Evolutionary conservation across 495 filamentous ascomycete genomes (phyloP).

Genomic region (Aspergillus diversus): DNA sequence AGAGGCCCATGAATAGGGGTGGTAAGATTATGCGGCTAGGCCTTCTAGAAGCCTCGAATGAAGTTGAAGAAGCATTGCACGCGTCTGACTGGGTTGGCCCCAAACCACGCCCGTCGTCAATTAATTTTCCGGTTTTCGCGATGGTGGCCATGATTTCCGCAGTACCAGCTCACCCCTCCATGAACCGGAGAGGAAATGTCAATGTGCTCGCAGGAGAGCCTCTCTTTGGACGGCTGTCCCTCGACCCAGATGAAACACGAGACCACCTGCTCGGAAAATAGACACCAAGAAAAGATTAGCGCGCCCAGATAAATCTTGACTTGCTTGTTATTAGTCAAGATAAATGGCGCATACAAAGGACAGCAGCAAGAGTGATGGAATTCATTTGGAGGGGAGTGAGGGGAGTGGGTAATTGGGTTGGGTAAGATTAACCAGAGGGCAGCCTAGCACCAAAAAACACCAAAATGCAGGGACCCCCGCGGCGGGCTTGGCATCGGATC

Average conservation of each 20-base stretch:
- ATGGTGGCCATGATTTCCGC: neutral
- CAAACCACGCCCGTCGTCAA: neutral
- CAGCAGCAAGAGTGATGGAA: neutral
- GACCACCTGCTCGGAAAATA: neutral
- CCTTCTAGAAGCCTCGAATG: conserved; percentile 14
- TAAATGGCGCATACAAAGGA: conserved; percentile 6
- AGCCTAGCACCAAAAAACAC: neutral
- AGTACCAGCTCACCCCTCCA: neutral
- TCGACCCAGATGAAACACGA: neutral
- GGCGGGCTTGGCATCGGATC: neutral
- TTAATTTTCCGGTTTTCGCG: neutral
- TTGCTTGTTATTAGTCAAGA: conserved; percentile 17
- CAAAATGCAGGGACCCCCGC: neutral
- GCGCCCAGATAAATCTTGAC: neutral
- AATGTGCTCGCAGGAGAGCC: neutral
- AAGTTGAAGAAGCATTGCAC: neutral
- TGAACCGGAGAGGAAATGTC: neutral
- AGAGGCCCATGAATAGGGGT: neutral
- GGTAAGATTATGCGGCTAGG: neutral
- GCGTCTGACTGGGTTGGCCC: neutral
- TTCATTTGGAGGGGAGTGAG: neutral
- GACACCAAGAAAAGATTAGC: neutral
- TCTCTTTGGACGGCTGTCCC: neutral
- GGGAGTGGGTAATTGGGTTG: neutral
- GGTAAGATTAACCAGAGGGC: neutral